phyloP scores from a whole-genome alignment of 768 basidiomycete genomes.

The Suillus luteus region DNA sequence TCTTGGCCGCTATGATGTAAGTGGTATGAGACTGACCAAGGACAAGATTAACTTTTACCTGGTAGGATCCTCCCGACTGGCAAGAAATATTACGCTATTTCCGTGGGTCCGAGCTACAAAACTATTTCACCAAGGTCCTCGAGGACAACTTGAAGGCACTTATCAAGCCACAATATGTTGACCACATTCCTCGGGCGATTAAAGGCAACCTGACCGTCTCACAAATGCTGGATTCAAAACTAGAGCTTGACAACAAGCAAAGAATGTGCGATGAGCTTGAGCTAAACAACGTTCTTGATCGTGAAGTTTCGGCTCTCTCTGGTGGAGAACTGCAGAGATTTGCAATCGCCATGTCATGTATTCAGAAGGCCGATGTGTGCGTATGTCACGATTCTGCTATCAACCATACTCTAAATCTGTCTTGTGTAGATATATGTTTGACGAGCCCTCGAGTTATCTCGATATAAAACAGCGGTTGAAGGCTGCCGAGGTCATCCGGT shows the following conservation, averaged over 20 bases:
- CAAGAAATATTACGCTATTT: constrained; percentile 98
- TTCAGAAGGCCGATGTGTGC: constrained; percentile 94
- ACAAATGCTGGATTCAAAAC: constrained; percentile 91
- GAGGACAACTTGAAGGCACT: constrained; percentile 98
- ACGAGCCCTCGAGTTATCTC: constrained; percentile 97
- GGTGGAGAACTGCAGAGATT: constrained; percentile 98
- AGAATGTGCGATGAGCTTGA: constrained; percentile 85
- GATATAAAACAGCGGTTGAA: constrained; percentile 95
- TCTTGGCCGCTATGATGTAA: constrained; percentile 91
- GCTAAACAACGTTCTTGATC: constrained; percentile 80
- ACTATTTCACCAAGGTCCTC: constrained; percentile 98
- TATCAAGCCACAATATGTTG: constrained; percentile 99
- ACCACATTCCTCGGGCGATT: constrained; percentile 96
- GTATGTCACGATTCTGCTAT: constrained; percentile 32
- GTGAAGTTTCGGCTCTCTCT: constrained; percentile 84
- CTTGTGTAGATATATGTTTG: constrained; percentile 87
- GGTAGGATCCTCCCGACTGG: constrained; percentile 97
- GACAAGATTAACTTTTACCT: constrained; percentile 9
- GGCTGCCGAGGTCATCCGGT: constrained; percentile 94
- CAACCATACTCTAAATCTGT: constrained; percentile 13
- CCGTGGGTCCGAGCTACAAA: constrained; percentile 97
- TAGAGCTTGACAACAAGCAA: constrained; percentile 88
- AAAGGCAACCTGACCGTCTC: constrained; percentile 85
- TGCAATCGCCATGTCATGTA: constrained; percentile 96
- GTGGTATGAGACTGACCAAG: constrained; percentile 28